phyloP scores from a whole-genome alignment of 1,284 basidiomycete species.

The Ustilago tritici region DNA sequence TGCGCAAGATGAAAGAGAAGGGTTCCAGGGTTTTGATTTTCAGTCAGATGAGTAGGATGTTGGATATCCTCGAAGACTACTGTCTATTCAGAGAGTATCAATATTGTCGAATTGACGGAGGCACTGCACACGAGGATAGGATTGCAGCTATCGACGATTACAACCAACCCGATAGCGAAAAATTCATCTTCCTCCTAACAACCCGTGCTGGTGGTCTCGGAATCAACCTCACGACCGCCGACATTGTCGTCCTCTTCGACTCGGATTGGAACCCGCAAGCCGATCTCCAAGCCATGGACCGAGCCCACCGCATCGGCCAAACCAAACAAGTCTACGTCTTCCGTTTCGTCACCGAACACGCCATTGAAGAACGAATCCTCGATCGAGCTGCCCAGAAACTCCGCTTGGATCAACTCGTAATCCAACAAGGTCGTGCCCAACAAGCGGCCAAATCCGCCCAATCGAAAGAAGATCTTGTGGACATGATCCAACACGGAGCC shows the following conservation, averaged over 20 bases:
- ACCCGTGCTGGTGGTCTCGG: slow-evolving; percentile 98
- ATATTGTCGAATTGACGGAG: slow-evolving; percentile 96
- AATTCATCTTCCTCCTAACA: slow-evolving; percentile 96
- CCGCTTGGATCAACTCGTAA: slow-evolving; percentile 94
- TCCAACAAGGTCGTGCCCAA: slow-evolving; percentile 87
- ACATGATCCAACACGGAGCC: slow-evolving; percentile 98
- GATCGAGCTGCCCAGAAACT: slow-evolving; percentile 97
- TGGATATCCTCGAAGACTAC: slow-evolving; percentile 97
- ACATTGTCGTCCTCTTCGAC: slow-evolving; percentile 97
- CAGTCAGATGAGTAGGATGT: slow-evolving; percentile 95
- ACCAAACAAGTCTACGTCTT: slow-evolving; percentile 99
- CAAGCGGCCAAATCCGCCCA: slow-evolving; percentile 77
- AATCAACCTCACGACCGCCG: slow-evolving; percentile 95
- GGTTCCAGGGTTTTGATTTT: slow-evolving; percentile 96
- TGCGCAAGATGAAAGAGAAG: slow-evolving; percentile 85
- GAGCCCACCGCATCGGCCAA: slow-evolving; percentile 97
- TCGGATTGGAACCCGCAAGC: slow-evolving; percentile 99
- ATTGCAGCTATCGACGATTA: slow-evolving; percentile 97
- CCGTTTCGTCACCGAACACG: slow-evolving; percentile 94
- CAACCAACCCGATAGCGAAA: slow-evolving; percentile 93
- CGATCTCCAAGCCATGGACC: slow-evolving; percentile 98
- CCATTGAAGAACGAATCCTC: slow-evolving; percentile 96
- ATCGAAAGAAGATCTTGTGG: slow-evolving; percentile 94
- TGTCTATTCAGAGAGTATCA: slow-evolving; percentile 87
- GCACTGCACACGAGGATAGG: slow-evolving; percentile 95